Conservation (phyloP, 768 basidiomycete genomes). For the Chalciporus chontae region DNA sequence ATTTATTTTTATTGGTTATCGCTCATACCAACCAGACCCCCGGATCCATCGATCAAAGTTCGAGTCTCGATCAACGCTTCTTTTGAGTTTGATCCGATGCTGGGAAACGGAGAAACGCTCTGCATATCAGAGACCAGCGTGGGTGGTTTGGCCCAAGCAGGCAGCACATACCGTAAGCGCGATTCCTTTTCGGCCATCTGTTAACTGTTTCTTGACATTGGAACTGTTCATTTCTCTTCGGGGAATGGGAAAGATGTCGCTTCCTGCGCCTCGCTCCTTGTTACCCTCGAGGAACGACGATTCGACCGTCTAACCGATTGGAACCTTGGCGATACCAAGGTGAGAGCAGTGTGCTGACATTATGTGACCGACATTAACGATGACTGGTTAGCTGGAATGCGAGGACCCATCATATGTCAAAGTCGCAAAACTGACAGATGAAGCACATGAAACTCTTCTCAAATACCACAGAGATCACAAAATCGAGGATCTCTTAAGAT, state of each 20-base stretch:
- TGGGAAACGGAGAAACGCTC: slow-evolving; percentile 10
- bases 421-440: neutral
- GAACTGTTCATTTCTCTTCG: neutral
- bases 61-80: slow-evolving; percentile 3
- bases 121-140: neutral
- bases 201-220: no score
- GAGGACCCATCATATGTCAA: neutral
- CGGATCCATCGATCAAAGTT: neutral
- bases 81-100: slow-evolving; percentile 9
- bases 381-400: neutral
- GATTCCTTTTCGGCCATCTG: neutral
- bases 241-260: neutral
- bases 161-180: neutral
- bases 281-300: neutral
- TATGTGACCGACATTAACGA: neutral
- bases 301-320: neutral
- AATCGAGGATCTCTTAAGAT: neutral
- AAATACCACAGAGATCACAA: neutral
- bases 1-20: neutral
- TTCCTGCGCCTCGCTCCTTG: neutral
- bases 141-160: neutral
- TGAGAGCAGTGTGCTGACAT: neutral
- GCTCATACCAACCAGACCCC: slow-evolving; percentile 1
- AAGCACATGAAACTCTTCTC: slow-evolving; percentile 2
- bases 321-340: neutral